Conservation (phyloP, 2,329 filamentous ascomycete genomes). For the Juglanconis sp. region DNA sequence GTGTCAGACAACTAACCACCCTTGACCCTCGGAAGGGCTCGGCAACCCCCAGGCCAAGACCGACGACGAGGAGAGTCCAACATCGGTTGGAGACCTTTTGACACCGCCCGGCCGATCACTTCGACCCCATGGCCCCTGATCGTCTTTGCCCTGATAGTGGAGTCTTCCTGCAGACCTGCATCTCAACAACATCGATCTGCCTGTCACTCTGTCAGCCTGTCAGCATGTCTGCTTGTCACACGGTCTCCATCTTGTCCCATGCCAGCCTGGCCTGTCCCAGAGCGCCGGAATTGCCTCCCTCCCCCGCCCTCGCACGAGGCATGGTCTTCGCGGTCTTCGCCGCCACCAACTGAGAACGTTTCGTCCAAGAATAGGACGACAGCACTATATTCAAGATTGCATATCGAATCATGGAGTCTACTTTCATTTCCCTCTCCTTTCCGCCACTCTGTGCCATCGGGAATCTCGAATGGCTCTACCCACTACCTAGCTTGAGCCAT, state of each 20-base stretch:
- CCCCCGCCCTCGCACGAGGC: background rate
- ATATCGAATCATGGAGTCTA: background rate
- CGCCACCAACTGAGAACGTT: background rate
- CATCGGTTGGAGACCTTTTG: background rate
- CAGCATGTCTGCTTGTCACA: background rate
- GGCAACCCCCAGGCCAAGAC: no score
- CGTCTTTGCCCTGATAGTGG: conserved; percentile 9
- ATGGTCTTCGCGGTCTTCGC: background rate
- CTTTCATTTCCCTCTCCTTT: background rate
- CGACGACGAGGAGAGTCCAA: no score
- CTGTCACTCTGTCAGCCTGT: background rate
- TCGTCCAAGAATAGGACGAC: background rate
- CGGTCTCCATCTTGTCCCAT: background rate
- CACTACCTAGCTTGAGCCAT: no score
- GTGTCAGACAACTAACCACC: no score
- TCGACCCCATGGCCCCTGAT: background rate
- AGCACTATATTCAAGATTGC: background rate
- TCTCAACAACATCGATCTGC: background rate
- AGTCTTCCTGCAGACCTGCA: background rate
- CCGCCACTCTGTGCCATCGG: no score
- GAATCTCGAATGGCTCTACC: no score
- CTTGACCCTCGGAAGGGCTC: no score
- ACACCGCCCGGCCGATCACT: background rate
- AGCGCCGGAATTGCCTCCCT: background rate
- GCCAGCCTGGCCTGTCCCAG: background rate